Conservation (phyloP, 2,329 filamentous ascomycete genomes). For the Byssothecium circinans region DNA sequence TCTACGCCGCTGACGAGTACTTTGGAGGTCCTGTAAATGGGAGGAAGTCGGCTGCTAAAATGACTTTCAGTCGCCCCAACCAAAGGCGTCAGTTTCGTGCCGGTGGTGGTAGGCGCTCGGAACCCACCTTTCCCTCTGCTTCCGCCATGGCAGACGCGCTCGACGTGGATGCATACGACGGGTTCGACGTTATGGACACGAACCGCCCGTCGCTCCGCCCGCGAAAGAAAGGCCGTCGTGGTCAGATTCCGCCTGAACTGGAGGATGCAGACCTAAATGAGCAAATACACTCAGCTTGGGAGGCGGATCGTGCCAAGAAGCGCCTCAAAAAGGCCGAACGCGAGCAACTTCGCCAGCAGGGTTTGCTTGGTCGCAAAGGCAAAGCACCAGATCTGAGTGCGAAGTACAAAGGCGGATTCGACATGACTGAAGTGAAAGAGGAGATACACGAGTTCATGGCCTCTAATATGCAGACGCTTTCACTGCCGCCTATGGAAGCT, state of each 20-base stretch:
- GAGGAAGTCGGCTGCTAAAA: slow-evolving; percentile 9
- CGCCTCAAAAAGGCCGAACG: slow-evolving; percentile 51
- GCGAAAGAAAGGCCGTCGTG: slow-evolving; percentile 65
- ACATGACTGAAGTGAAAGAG: slow-evolving; percentile 67
- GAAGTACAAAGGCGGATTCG: slow-evolving; percentile 75
- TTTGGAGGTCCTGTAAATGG: slow-evolving; percentile 37
- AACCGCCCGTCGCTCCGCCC: slow-evolving; percentile 68
- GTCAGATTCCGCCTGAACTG: slow-evolving; percentile 51
- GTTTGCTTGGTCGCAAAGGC: slow-evolving; percentile 48
- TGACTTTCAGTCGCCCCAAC: slow-evolving; percentile 27
- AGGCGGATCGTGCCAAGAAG: slow-evolving; percentile 50
- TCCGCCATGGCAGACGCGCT: slow-evolving; percentile 60
- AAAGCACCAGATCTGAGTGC: slow-evolving; percentile 57
- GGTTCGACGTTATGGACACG: slow-evolving; percentile 85
- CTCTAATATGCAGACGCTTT: slow-evolving; percentile 64
- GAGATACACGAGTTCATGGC: slow-evolving; percentile 74
- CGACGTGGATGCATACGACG: slow-evolving; percentile 64
- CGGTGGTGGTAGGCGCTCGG: slow-evolving; percentile 18
- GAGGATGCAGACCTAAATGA: slow-evolving; percentile 50
- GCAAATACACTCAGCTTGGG: slow-evolving; percentile 46
- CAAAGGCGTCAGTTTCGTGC: slow-evolving; percentile 23
- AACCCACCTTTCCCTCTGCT: slow-evolving; percentile 54
- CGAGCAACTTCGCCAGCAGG: slow-evolving; percentile 49
- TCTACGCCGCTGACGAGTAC: slow-evolving; percentile 55
- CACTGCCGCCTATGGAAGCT: slow-evolving; percentile 83